Evolutionary conservation across 2,329 filamentous ascomycete genomes (phyloP).

Genomic region (Trematosphaeria pertusa): DNA sequence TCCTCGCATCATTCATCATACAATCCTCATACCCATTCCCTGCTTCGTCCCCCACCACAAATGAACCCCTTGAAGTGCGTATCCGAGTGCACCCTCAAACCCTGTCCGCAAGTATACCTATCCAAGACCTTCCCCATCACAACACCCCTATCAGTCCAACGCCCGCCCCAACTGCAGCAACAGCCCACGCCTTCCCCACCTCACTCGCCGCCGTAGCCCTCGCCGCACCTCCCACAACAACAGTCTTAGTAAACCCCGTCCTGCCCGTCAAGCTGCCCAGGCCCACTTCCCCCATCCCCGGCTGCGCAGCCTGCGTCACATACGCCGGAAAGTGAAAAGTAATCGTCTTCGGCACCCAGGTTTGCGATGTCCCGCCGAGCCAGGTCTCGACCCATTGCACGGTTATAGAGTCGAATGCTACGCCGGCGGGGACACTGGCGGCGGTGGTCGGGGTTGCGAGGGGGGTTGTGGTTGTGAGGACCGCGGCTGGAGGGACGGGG

Average conservation of each 20-base stretch:
- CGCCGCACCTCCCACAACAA: slow-evolving; percentile 26
- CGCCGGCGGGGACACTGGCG: not conserved
- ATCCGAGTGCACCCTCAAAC: not conserved
- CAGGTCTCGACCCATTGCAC: slow-evolving; percentile 44
- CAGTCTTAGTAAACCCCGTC: slow-evolving; percentile 35
- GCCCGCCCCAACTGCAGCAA: slow-evolving; percentile 31
- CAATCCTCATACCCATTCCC: not conserved
- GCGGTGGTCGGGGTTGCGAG: not conserved
- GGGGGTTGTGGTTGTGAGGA: slow-evolving; percentile 1
- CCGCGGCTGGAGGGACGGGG: not conserved
- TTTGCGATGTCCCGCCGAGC: slow-evolving; percentile 31
- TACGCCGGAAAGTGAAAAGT: slow-evolving; percentile 33
- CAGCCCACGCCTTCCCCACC: slow-evolving; percentile 23
- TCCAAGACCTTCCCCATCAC: not conserved
- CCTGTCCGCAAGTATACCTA: not conserved
- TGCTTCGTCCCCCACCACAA: not conserved
- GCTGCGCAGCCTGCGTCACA: slow-evolving; percentile 27
- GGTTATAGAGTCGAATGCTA: slow-evolving; percentile 25
- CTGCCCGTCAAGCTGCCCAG: slow-evolving; percentile 44
- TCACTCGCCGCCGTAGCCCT: slow-evolving; percentile 20
- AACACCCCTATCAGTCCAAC: slow-evolving; percentile 10
- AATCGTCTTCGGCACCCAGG: slow-evolving; percentile 41
- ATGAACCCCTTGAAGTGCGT: too few species aligned
- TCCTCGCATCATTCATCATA: not conserved
- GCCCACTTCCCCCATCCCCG: slow-evolving; percentile 40